Evolutionary conservation across 371 early-diverging fungal genomes (phyloP).

Genomic region (Mucor irregularis): DNA sequence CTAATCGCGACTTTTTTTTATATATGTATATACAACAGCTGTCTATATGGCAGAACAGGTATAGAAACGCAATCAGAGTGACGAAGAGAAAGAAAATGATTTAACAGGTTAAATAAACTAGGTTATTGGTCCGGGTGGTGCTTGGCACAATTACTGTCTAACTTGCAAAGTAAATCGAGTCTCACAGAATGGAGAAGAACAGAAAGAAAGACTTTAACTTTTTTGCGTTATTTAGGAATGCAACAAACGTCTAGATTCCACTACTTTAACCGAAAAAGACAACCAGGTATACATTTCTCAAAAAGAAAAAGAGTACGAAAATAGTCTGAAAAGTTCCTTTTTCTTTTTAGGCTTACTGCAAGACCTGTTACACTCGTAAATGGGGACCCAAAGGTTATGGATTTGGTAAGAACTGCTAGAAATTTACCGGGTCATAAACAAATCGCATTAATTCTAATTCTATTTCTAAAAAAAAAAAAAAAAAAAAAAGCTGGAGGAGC

Average conservation of each 20-base stretch:
- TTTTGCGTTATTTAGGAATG: conserved; percentile 35
- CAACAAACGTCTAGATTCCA: conserved; percentile 51
- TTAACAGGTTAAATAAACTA: conserved; percentile 4
- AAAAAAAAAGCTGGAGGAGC: conserved; percentile 42
- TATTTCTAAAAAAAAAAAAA: too few relatives aligned
- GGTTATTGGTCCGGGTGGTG: conserved; percentile 50
- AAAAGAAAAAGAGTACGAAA: background rate
- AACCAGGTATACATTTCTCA: conserved; percentile 38
- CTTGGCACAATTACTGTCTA: conserved; percentile 41
- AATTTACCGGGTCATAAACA: background rate
- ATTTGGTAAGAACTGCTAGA: conserved; percentile 31
- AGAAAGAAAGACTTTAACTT: background rate
- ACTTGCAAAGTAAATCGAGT: conserved; percentile 40
- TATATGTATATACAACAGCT: conserved; percentile 19
- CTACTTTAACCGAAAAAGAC: conserved; percentile 41
- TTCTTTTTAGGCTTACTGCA: conserved; percentile 44
- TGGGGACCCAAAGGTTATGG: conserved; percentile 60
- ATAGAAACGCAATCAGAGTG: too few relatives aligned
- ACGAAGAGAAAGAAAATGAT: background rate
- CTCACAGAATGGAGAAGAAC: background rate
- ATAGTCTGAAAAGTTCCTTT: background rate
- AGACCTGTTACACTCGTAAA: conserved; percentile 45
- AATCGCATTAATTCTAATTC: too few relatives aligned
- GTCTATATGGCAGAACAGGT: conserved; percentile 58
- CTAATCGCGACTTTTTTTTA: background rate